Base-by-base conservation (phyloP, 179 eudicot genomes). In the Nepenthes alata region DNA sequence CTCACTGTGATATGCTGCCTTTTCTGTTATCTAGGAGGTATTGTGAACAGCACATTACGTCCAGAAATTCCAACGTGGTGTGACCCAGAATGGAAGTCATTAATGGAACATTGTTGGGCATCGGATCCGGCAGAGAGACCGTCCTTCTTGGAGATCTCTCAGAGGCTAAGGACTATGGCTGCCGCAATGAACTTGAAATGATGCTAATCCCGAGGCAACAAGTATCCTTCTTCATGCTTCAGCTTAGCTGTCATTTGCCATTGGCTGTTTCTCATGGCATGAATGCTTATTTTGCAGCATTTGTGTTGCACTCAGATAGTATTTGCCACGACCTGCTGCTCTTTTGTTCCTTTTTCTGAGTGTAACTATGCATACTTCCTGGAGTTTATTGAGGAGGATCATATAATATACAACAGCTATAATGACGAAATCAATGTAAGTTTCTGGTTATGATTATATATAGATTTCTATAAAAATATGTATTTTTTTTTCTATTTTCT, bases 21-120 rank as follows among this genome's bases (percentile, higher is more conserved):
- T 62, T 53, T 14, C 35, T 36, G n/a, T n/a, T 58, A 55, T 41
- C 4, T 56, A 91, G 98, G 95, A 35, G 98, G 98, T 57, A 91
- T 91, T 12, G 96, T 91, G 71, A 86, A 85, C 83, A 83, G 85
- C 80, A 62, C 85, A 34, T 64, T 91, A 65, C 96, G 98, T 5
- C 98, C 98, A 8, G 78, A 85, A 59, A 89, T 81, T 55, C 98
- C 98, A 34, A 76, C 91, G 37, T 91, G 98, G 98, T 91, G 98
- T 50, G 98, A 91, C 74, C 98, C 96, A n/a, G 96, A 89, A 68
- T 91, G 98, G 98, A 91, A 83, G 57, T 68, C 95, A 38, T 70
- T 91, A 70, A 91, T 91, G 98, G 91, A 85, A 78, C 83, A 88
- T 69, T 84, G 96, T 71, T 91, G 98, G 98, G 77, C 88, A 51